phyloP scores from a whole-genome alignment of 2,329 filamentous ascomycete genomes.

The Apiospora phragmitis region DNA sequence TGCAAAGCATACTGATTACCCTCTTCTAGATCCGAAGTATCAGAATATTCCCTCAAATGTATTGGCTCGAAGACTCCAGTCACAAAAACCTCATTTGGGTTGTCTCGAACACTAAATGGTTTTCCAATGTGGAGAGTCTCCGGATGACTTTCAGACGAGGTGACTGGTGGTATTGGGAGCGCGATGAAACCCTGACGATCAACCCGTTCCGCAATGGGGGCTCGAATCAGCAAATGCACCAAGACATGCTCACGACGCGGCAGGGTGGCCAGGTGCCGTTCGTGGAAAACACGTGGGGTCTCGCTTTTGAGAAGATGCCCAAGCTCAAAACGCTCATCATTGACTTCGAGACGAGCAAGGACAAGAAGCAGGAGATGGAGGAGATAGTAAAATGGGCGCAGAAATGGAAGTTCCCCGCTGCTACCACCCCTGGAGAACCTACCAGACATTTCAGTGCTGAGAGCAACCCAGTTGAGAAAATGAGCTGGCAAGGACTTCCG shows the following conservation, averaged over 20 bases:
- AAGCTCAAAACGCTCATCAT: constrained; percentile 22
- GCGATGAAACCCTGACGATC: constrained; percentile 26
- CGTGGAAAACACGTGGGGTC: constrained; percentile 19
- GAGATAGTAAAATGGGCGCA: constrained; percentile 23
- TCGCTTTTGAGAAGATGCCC: constrained; percentile 20
- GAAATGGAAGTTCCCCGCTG: constrained; percentile 24
- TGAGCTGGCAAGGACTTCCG: constrained; percentile 20
- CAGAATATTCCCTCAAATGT: constrained; percentile 23
- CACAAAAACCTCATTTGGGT: constrained; percentile 12
- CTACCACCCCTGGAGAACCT: neutral
- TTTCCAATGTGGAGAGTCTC: constrained; percentile 25
- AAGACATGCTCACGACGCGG: constrained; percentile 18
- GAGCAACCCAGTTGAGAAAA: constrained; percentile 19
- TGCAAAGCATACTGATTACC: neutral
- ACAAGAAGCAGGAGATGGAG: constrained; percentile 20
- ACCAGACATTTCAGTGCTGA: constrained; percentile 19
- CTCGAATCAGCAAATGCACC: constrained; percentile 14
- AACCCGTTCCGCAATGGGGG: constrained; percentile 21
- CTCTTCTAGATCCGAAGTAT: constrained; percentile 11
- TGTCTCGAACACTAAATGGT: constrained; percentile 16
- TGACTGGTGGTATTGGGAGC: constrained; percentile 38
- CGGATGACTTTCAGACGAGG: constrained; percentile 34
- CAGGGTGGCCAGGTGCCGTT: constrained; percentile 17
- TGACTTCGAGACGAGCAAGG: constrained; percentile 25
- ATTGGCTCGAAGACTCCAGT: constrained; percentile 25